phyloP scores from a whole-genome alignment of 2,329 filamentous ascomycete genomes.

The Phialophora tarda region DNA sequence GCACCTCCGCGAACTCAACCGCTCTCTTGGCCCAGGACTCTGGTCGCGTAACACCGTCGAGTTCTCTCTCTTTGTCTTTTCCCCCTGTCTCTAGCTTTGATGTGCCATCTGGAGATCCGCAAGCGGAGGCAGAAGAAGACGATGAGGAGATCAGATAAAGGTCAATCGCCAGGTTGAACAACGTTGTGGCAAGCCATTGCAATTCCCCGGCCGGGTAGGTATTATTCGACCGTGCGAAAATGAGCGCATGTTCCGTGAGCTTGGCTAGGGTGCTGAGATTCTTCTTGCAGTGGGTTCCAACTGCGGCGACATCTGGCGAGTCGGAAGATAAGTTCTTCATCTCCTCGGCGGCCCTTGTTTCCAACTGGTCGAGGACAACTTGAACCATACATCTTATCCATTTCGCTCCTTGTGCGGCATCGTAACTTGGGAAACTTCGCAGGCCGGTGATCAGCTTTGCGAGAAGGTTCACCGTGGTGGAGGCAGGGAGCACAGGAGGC shows the following conservation, averaged over 20 bases:
- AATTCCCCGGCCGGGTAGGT: constrained; percentile 61
- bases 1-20: constrained; percentile 49
- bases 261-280: constrained; percentile 42
- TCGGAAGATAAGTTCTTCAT: neutral
- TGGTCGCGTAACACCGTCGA: constrained; percentile 28
- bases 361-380: constrained; percentile 61
- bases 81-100: neutral
- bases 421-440: constrained; percentile 62
- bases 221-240: constrained; percentile 39
- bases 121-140: neutral
- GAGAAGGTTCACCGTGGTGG: constrained; percentile 32
- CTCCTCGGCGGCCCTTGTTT: neutral
- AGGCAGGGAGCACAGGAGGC: constrained; percentile 37
- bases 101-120: neutral
- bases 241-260: constrained; percentile 46
- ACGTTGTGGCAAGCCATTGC: constrained; percentile 61
- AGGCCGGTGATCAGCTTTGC: constrained; percentile 72
- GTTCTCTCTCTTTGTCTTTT: neutral
- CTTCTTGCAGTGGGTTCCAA: constrained; percentile 25
- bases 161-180: constrained; percentile 64
- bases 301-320: neutral
- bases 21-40: constrained; percentile 55
- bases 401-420: constrained; percentile 67
- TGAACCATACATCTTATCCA: constrained; percentile 82
- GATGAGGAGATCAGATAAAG: constrained; percentile 45